Conservation (phyloP, 2,329 filamentous ascomycete genomes). For the Aspergillus sp. region DNA sequence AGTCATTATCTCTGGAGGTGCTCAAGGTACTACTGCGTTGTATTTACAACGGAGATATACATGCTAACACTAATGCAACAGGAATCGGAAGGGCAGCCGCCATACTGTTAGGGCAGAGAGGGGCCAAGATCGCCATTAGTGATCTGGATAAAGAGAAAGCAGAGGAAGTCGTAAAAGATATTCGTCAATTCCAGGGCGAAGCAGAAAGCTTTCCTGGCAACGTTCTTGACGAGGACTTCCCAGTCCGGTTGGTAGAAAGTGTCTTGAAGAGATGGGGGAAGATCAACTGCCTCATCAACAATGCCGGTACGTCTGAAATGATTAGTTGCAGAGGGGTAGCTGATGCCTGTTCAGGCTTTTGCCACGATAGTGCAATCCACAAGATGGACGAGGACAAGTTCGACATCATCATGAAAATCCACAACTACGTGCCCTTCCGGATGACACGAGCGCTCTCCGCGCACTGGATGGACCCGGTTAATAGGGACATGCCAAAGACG, state of each 20-base stretch:
- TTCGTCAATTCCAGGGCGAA: not conserved
- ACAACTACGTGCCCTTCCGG: slow-evolving; percentile 55
- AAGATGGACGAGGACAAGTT: not conserved
- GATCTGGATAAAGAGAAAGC: not conserved
- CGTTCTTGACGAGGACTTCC: not conserved
- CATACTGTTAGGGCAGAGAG: not conserved
- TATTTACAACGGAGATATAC: too few species aligned
- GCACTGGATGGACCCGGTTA: slow-evolving; percentile 48
- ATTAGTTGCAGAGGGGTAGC: too few species aligned
- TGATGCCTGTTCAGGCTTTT: not conserved
- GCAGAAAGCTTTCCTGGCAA: not conserved
- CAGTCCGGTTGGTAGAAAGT: not conserved
- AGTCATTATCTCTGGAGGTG: not conserved
- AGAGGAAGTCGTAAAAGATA: not conserved
- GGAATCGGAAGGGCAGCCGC: not conserved
- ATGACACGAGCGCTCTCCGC: slow-evolving; percentile 51
- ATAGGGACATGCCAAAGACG: slow-evolving; percentile 18
- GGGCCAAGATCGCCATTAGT: not conserved
- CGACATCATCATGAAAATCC: slow-evolving; percentile 27
- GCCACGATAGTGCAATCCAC: not conserved
- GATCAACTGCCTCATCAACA: not conserved
- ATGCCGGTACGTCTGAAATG: not conserved
- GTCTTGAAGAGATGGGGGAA: not conserved
- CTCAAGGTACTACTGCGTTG: not conserved
- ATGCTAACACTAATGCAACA: not conserved